Percentiles rank a stretch among this genome's conserved stretches.
Conservation (phyloP, 1,284 basidiomycete genomes). For the Entoloma clypeatum region DNA sequence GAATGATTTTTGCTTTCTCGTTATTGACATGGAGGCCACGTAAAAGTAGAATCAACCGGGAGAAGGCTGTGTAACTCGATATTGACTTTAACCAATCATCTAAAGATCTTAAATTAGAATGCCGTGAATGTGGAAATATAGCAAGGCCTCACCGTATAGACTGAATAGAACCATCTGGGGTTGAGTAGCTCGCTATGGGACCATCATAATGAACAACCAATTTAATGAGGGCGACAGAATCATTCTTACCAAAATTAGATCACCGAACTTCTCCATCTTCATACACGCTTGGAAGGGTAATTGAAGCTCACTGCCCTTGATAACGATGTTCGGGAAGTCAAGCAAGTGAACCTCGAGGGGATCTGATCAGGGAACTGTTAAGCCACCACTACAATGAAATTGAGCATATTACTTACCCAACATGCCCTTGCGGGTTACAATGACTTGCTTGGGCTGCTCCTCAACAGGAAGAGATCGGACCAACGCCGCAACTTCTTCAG, state of each 20-base stretch:
- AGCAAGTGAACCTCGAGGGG: slow-evolving; percentile 97
- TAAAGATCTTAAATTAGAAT: slow-evolving; percentile 24
- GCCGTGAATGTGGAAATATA: slow-evolving; percentile 1
- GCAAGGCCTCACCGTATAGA: slow-evolving; percentile 73
- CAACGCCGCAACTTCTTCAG: slow-evolving; percentile 98
- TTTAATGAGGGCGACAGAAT: slow-evolving; percentile 1
- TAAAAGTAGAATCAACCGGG: slow-evolving; percentile 91
- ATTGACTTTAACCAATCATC: slow-evolving; percentile 99
- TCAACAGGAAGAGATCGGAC: slow-evolving; percentile 97
- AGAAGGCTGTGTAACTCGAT: slow-evolving; percentile 99
- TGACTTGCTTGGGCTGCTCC: slow-evolving; percentile 99
- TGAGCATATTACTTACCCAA: slow-evolving; percentile 52
- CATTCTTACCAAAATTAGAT: slow-evolving; percentile 78
- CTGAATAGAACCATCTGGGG: slow-evolving; percentile 99
- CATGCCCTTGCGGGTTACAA: slow-evolving; percentile 99
- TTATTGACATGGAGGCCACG: slow-evolving; percentile 99
- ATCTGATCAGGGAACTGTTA: slow-evolving; percentile 42
- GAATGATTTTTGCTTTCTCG: slow-evolving; percentile 96
- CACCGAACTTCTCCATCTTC: slow-evolving; percentile 99
- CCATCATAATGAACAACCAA: slow-evolving; percentile 7
- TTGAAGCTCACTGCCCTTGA: slow-evolving; percentile 98
- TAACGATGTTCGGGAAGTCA: slow-evolving; percentile 99
- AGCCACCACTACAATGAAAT: not conserved
- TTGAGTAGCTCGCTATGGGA: slow-evolving; percentile 80
- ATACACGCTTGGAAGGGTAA: slow-evolving; percentile 99